phyloP scores from a whole-genome alignment of 2,329 filamentous ascomycete species.

The Monascus ruber region DNA sequence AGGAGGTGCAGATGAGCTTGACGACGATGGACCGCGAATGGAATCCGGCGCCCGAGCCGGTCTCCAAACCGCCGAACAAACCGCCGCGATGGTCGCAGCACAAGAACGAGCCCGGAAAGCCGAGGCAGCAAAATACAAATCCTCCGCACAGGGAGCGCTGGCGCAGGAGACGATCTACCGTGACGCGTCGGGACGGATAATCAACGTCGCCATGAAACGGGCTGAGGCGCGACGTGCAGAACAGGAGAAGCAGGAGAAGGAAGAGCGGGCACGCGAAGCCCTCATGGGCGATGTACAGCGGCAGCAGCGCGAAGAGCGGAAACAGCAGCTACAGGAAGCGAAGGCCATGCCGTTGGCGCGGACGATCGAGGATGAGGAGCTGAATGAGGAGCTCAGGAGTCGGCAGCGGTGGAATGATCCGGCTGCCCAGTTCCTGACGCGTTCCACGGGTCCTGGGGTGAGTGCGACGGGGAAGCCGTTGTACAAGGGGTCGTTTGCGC shows the following conservation, averaged over 20 bases:
- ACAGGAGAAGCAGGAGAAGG: constrained; percentile 56
- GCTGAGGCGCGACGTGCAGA: constrained; percentile 74
- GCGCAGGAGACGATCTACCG: constrained; percentile 83
- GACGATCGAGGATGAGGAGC: constrained; percentile 67
- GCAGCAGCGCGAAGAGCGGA: constrained; percentile 51
- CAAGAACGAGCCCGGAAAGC: constrained; percentile 46
- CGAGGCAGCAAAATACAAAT: constrained; percentile 30
- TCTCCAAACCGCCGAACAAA: constrained; percentile 70
- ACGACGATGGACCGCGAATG: constrained; percentile 51
- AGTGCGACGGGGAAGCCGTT: constrained; percentile 48
- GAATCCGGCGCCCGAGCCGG: constrained; percentile 79
- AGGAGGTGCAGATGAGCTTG: constrained; percentile 18
- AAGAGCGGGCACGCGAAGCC: constrained; percentile 54
- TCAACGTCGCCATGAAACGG: constrained; percentile 83
- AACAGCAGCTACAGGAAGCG: constrained; percentile 64
- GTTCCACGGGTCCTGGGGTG: constrained; percentile 35
- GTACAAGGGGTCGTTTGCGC: constrained; percentile 69
- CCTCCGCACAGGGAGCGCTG: constrained; percentile 25
- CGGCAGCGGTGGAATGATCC: constrained; percentile 86
- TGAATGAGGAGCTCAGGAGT: constrained; percentile 75
- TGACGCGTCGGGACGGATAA: constrained; percentile 85
- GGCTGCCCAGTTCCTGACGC: constrained; percentile 65
- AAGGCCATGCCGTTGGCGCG: constrained; percentile 71
- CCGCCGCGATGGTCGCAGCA: constrained; percentile 57
- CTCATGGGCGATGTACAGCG: constrained; percentile 79